Base-by-base conservation (phyloP, 2,329 filamentous ascomycete species). In the Passalora sequoiae region DNA sequence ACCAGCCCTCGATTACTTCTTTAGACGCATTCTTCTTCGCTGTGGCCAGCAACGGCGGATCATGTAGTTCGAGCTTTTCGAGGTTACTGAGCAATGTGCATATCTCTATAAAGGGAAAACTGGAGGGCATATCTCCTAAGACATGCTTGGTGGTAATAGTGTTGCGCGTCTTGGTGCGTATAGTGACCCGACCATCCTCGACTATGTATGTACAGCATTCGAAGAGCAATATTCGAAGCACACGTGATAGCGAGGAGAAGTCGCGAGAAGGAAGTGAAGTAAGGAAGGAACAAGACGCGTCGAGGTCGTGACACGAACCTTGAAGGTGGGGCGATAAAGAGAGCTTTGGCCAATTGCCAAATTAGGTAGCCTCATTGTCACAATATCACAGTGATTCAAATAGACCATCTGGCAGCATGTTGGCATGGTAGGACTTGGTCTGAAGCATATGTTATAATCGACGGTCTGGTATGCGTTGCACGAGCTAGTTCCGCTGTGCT, bases 41-140 rank as follows among this genome's bases (percentile, higher is more conserved):
- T 16, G 40, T 43, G 3, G 59, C 60, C 2, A 70, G 50, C 0
- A 68, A 50, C 12, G 67, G 69, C 10, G 71, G 62, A 55, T 68
- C 62, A 54, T 66, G 51, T 49, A 62, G 45, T 55, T 60, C 61
- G 46, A 75, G 68, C 7, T 65, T 61, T 54, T 89, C 80, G 12
- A 89, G 71, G 17, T 73, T 67, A 48, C 89, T 80, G 31, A 95
- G 72, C 3, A 95, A 71, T 49, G 85, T 78, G 68, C 86, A 91
- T 33, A 94, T 69, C 47, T 76, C 71, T n/a, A 72, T 68, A 63
- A 92, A 94, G 1, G 71, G 71, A 51, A 88, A 72, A 15, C n/a
- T n/a, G n/a, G n/a, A n/a, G n/a, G 80, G 73, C 81, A 84, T 84
- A 29, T 46, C 36, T 40, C 35, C 28, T 22, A 29, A 39, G 33